Evolutionary conservation across 371 early-diverging fungal species (phyloP).

Genomic region (Lichtheimia ramosa): DNA sequence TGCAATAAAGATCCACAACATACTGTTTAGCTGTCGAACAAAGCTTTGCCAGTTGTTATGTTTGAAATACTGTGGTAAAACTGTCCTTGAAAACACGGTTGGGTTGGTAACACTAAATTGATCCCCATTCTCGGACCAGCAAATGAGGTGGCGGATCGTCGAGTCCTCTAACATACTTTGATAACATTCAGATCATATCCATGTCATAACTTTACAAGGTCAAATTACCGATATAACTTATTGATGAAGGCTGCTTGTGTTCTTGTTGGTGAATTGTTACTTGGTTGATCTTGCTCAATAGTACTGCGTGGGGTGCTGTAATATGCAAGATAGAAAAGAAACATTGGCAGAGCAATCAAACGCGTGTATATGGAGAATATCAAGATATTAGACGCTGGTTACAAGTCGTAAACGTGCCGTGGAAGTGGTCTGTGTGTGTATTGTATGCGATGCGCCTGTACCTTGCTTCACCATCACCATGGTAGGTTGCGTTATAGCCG

Average conservation of each 20-base stretch:
- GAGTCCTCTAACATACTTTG: conserved; percentile 62
- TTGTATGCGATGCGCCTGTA: too few species aligned
- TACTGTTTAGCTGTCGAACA: conserved; percentile 84
- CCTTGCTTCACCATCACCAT: neutral
- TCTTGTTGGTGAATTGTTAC: neutral
- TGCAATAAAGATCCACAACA: neutral
- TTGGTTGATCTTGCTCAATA: too few species aligned
- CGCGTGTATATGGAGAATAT: too few species aligned
- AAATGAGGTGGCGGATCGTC: conserved; percentile 55
- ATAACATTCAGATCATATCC: neutral
- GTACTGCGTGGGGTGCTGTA: too few species aligned
- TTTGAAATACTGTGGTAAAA: conserved; percentile 80
- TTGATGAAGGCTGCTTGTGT: conserved; percentile 66
- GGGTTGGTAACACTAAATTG: conserved; percentile 65
- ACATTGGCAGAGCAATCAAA: too few species aligned
- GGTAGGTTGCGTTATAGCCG: neutral
- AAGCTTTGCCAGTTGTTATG: conserved; percentile 88
- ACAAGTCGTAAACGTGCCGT: too few species aligned
- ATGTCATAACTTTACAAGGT: neutral
- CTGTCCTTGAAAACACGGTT: conserved; percentile 50
- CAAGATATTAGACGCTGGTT: too few species aligned
- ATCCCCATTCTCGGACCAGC: conserved; percentile 64
- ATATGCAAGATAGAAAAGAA: too few species aligned
- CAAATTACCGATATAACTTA: conserved; percentile 59
- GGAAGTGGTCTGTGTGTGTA: too few species aligned